A percentile compares a stretch with the other conserved stretches of the same genome.
These are phyloP conservation scores for Fusarium sp. DNA, from an alignment of 2,329 filamentous ascomycete species.

Conservation along the genomic window DNA sequence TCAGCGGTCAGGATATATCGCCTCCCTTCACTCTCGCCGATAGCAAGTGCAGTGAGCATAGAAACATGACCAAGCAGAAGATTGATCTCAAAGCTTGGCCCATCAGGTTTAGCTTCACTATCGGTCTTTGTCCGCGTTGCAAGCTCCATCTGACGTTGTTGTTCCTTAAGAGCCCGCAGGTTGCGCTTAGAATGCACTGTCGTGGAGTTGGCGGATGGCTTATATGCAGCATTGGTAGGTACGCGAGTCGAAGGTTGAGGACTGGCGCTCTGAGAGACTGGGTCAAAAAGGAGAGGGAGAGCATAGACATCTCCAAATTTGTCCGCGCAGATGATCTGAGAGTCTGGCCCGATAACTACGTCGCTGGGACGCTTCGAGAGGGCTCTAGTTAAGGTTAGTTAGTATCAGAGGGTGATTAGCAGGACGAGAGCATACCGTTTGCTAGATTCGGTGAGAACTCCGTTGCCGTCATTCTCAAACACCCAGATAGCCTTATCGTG, in stretches of 20 bases:
- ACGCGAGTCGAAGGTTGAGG: conserved; percentile 27
- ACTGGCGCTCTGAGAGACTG: conserved; percentile 21
- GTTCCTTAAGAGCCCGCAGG: conserved; percentile 66
- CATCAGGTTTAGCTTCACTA: conserved; percentile 47
- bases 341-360: conserved; percentile 73
- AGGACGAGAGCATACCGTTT: conserved; percentile 64
- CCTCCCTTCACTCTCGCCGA: conserved; percentile 55
- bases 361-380: conserved; percentile 93
- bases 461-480: conserved; percentile 71
- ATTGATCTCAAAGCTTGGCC: conserved; percentile 73
- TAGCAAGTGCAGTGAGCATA: conserved; percentile 81
- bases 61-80: conserved; percentile 93
- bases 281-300: conserved; percentile 68
- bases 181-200: conserved; percentile 74
- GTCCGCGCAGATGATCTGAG: conserved; percentile 83
- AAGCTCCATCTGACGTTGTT: conserved; percentile 58
- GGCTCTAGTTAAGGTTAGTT: conserved; percentile 58
- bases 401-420: background rate
- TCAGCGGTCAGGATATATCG: conserved; percentile 65
- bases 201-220: conserved; percentile 64
- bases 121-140: conserved; percentile 40
- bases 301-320: conserved; percentile 98
- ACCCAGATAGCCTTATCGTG: conserved; percentile 93
- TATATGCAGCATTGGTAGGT: conserved; percentile 47
- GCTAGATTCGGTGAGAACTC: conserved; percentile 72